Percentiles rank a stretch among this genome's conserved stretches.
Conservation (phyloP, 1,284 basidiomycete species). For the Cryptococcus jaspeensis region DNA sequence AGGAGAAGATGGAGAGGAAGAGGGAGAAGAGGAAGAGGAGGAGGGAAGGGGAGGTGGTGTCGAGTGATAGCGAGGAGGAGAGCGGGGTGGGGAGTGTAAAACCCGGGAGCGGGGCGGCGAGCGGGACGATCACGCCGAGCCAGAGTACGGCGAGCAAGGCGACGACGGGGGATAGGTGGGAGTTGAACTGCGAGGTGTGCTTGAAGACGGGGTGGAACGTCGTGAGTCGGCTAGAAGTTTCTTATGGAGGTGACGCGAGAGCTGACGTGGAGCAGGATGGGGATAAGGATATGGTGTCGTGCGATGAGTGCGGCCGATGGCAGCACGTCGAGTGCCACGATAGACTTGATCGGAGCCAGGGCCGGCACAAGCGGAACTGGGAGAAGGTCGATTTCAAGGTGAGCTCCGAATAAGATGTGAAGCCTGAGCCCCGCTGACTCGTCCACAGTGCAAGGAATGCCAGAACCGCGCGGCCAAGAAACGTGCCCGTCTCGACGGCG, state of each 20-base stretch:
- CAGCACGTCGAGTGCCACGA: slow-evolving; percentile 52
- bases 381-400: slow-evolving; percentile 50
- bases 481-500: slow-evolving; percentile 15
- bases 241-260: neutral
- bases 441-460: slow-evolving; percentile 42
- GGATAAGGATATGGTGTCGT: slow-evolving; percentile 53
- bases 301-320: slow-evolving; percentile 57
- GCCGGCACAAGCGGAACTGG: slow-evolving; percentile 45
- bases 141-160: slow-evolving; percentile 2
- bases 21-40: slow-evolving; percentile 41
- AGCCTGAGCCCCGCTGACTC: slow-evolving; percentile 1
- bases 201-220: slow-evolving; percentile 53
- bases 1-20: slow-evolving; percentile 44
- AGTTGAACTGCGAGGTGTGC: slow-evolving; percentile 56
- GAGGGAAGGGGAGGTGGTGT: slow-evolving; percentile 33
- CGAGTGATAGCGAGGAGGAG: slow-evolving; percentile 18
- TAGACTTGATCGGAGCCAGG: slow-evolving; percentile 33
- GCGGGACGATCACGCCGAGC: slow-evolving; percentile 3
- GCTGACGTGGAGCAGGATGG: slow-evolving; percentile 42
- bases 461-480: slow-evolving; percentile 24
- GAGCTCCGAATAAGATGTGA: slow-evolving; percentile 4
- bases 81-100: neutral
- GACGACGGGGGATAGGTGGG: slow-evolving; percentile 49
- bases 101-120: neutral
- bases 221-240: slow-evolving; percentile 29